Evolutionary conservation across 1,284 basidiomycete genomes (phyloP), one percentile per base, ranked within the genome.

Genomic region (Omphalotus olearius): DNA sequence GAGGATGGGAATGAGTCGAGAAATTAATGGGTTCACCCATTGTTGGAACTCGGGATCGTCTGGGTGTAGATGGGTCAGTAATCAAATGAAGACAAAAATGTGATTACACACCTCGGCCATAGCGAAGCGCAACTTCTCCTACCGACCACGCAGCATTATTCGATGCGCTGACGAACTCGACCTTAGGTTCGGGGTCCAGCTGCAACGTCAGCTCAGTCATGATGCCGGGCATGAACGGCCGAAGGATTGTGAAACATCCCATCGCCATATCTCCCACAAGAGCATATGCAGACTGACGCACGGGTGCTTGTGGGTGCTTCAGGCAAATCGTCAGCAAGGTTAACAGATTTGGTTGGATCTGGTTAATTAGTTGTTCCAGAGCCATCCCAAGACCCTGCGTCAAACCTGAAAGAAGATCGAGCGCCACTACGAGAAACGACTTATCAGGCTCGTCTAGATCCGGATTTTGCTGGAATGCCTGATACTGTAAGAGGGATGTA

Each of bases 101-200:
- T 36, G 55, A 28, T 56, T 23, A 65, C 79, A 56, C 64, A 88
- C 88, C 81, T 62, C 80, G 75, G 40, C 88, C 88, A 64, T 90
- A 93, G 48, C 92, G 86, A 59, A 95, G 71, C 7, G 97, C 93
- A 43, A 99, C 92, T 71, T 99, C 97, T 44, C 97, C 97, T 11
- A 96, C 93, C 16, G 93, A 94, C 97, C 97, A 99, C 1, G 96
- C 95, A n/a, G 97, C 97, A 65, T 99, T 99, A 73, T 99, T 99
- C 70, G 93, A 97, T 10, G 97, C 97, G 58, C 91, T 94, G 56
- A 98, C 85, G 65, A 94, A 93, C 66, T 97, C 93, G 36, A 89
- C 79, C 64, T 91, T 90, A 3, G 91, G 89, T 63, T 95, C 92
- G 2, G 90, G 86, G 58, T 94, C 89, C 56, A 99, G 89, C 65